phyloP scores from a whole-genome alignment of 2,329 filamentous ascomycete species.

The Cordyceps javanica region DNA sequence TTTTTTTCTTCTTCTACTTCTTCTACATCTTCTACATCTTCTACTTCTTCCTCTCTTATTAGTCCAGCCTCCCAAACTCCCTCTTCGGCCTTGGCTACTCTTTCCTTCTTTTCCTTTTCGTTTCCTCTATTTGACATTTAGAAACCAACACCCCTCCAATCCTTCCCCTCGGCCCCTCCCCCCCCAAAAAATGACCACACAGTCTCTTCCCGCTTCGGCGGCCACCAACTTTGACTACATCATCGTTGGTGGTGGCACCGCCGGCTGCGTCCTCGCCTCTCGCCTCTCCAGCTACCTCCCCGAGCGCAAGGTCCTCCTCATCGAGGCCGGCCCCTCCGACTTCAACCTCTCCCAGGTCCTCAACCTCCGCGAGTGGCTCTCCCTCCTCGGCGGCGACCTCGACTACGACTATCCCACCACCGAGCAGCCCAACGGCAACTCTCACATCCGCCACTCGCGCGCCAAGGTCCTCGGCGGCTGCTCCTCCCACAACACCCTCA shows the following conservation, averaged over 20 bases:
- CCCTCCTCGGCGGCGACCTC: conserved; percentile 75
- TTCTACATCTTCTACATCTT: too few species aligned
- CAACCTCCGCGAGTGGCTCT: conserved; percentile 81
- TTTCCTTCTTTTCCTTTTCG: too few species aligned
- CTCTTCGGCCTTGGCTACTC: too few species aligned
- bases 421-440: conserved; percentile 89
- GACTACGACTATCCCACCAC: conserved; percentile 89
- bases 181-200: conserved; percentile 67
- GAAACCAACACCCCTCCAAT: too few species aligned
- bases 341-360: conserved; percentile 83
- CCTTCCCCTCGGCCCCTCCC: too few species aligned
- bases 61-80: too few species aligned
- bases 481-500: conserved; percentile 89
- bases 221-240: conserved; percentile 73
- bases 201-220: conserved; percentile 56
- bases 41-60: too few species aligned
- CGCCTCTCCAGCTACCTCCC: conserved; percentile 78
- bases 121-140: too few species aligned
- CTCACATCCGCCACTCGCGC: conserved; percentile 83
- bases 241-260: conserved; percentile 78
- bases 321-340: conserved; percentile 86
- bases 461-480: conserved; percentile 90
- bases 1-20: too few species aligned
- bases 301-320: conserved; percentile 71
- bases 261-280: conserved; percentile 77